phyloP scores from a whole-genome alignment of 352 stramenopile genomes.

The Globisporangium canariense region DNA sequence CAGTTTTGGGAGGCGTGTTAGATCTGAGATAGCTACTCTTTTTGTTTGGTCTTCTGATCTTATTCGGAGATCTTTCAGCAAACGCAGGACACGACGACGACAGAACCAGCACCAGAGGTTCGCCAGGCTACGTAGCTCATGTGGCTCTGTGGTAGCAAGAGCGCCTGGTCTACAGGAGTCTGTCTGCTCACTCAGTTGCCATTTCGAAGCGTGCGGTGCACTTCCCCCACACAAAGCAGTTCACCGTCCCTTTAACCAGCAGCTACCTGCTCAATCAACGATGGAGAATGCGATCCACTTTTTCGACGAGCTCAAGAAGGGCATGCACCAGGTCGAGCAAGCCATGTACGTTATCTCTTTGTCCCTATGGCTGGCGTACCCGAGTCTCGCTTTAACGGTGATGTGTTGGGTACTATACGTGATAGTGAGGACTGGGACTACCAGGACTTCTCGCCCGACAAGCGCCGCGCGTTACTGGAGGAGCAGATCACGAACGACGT shows the following conservation, averaged over 20 bases:
- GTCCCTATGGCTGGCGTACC: background rate
- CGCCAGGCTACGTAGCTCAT: background rate
- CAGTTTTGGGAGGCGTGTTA: background rate
- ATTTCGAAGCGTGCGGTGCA: background rate
- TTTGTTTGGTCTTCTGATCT: background rate
- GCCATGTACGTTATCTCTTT: constrained; percentile 28
- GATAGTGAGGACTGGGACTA: constrained; percentile 70
- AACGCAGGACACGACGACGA: background rate
- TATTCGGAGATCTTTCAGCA: constrained; percentile 1
- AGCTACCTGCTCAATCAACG: background rate
- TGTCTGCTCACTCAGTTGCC: background rate
- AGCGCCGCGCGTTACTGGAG: constrained; percentile 53
- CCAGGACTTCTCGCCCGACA: constrained; percentile 65
- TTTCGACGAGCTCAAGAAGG: constrained; percentile 43
- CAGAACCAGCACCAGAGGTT: background rate
- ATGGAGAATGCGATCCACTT: constrained; percentile 35
- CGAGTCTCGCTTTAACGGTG: background rate
- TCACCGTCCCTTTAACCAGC: background rate
- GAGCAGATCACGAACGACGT: constrained; percentile 41
- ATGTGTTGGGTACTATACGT: too few species aligned
- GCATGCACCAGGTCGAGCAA: constrained; percentile 41
- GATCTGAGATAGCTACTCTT: background rate
- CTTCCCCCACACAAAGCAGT: background rate
- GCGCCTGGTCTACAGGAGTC: background rate
- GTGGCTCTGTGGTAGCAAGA: background rate